These are phyloP conservation scores for Cicer chorassanicum DNA, from an alignment of 306 rosid species.

Conservation along the genomic window DNA sequence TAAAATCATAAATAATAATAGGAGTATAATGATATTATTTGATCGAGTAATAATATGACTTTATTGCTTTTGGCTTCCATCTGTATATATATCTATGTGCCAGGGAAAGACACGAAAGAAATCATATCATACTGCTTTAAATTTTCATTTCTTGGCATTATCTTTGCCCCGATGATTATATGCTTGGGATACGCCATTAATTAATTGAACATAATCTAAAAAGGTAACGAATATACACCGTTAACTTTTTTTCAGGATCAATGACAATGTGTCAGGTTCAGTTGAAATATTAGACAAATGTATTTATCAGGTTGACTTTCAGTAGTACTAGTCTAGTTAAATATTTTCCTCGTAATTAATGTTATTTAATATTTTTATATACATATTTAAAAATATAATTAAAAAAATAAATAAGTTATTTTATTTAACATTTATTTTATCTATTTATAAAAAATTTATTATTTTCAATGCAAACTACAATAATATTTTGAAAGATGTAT, in stretches of 20 bases:
- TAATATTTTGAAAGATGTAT: too few species aligned
- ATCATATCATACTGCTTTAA: constrained; percentile 33
- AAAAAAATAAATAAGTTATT: too few species aligned
- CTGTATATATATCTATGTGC: constrained; percentile 27
- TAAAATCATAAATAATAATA: too few species aligned
- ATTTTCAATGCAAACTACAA: too few species aligned
- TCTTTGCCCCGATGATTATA: not conserved
- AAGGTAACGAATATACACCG: constrained; percentile 2
- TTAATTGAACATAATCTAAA: constrained; percentile 18
- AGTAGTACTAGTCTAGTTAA: too few species aligned
- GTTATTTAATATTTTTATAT: too few species aligned
- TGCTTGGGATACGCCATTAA: constrained; percentile 15
- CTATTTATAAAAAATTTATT: too few species aligned
- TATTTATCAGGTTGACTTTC: not conserved
- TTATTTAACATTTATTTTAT: too few species aligned
- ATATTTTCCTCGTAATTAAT: too few species aligned
- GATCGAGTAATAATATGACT: not conserved
- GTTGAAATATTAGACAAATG: not conserved
- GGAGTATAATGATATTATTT: too few species aligned
- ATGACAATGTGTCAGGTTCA: not conserved
- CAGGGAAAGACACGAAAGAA: constrained; percentile 43
- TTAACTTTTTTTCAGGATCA: not conserved
- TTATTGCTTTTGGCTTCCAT: constrained; percentile 14
- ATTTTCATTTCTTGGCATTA: constrained; percentile 39
- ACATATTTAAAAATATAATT: too few species aligned